phyloP scores from a whole-genome alignment of 208 protist genomes.

The Trypanosoma brucei region DNA sequence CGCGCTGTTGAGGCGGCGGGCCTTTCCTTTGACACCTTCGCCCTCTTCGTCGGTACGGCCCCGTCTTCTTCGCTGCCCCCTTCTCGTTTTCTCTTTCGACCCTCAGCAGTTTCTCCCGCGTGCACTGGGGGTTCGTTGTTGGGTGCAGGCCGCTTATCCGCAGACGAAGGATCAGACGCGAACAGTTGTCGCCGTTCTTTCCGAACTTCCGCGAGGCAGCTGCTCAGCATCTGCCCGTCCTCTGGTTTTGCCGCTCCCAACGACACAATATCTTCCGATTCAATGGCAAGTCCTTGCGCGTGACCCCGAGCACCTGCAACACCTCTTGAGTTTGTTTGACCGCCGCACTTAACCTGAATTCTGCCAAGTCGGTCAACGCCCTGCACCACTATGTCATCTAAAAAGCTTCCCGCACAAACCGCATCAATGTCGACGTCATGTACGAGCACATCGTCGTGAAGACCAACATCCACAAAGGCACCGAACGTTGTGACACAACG shows the following conservation, averaged over 20 bases:
- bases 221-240: conserved; percentile 5
- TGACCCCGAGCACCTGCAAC: neutral
- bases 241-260: neutral
- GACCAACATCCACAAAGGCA: conserved; percentile 78
- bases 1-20: too few species aligned
- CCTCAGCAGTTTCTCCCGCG: too few species aligned
- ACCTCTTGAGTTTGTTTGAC: neutral
- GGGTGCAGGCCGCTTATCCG: neutral
- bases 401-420: conserved; percentile 47
- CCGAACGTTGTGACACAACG: conserved; percentile 78
- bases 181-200: conserved; percentile 8
- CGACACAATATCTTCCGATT: conserved; percentile 42
- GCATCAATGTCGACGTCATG: conserved; percentile 39
- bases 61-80: too few species aligned
- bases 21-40: too few species aligned
- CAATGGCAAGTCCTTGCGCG: conserved; percentile 30
- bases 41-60: too few species aligned
- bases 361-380: conserved; percentile 53
- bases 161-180: neutral
- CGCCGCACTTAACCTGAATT: conserved; percentile 33
- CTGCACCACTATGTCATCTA: conserved; percentile 37
- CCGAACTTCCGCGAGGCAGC: conserved; percentile 12
- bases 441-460: conserved; percentile 73
- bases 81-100: too few species aligned
- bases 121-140: neutral